These are phyloP conservation scores for Arachis monticola DNA, from an alignment of 331 rosid species.

Conservation along the genomic window DNA sequence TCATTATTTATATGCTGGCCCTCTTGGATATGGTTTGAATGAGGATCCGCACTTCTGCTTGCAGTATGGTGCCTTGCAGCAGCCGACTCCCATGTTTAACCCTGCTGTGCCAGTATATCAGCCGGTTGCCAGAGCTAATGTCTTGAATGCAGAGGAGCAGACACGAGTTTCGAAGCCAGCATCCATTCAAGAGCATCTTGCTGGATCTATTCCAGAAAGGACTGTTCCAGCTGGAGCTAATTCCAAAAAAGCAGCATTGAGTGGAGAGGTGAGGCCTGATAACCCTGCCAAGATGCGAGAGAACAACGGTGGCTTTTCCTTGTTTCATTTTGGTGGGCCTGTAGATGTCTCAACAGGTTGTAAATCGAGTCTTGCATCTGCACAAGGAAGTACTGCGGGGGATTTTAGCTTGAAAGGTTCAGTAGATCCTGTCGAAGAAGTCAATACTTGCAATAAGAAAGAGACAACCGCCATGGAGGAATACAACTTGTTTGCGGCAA, in stretches of 20 bases:
- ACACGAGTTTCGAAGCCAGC: slow-evolving; percentile 48
- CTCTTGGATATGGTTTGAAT: slow-evolving; percentile 84
- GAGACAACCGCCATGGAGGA: slow-evolving; percentile 79
- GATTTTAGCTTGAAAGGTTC: slow-evolving; percentile 50
- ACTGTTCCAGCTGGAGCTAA: slow-evolving; percentile 47
- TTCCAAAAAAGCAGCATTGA: slow-evolving; percentile 43
- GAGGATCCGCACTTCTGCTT: slow-evolving; percentile 76
- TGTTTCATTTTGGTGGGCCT: slow-evolving; percentile 96
- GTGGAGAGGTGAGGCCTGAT: slow-evolving; percentile 49
- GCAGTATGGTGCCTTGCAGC: slow-evolving; percentile 85
- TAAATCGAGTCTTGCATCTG: slow-evolving; percentile 50
- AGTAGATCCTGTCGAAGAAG: slow-evolving; percentile 56
- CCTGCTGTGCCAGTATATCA: slow-evolving; percentile 77
- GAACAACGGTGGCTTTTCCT: slow-evolving; percentile 67
- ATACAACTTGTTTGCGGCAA: slow-evolving; percentile 92
- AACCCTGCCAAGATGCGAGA: slow-evolving; percentile 51
- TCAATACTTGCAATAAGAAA: slow-evolving; percentile 62
- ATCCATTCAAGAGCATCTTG: slow-evolving; percentile 51
- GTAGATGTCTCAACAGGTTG: slow-evolving; percentile 70
- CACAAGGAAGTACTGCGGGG: slow-evolving; percentile 48
- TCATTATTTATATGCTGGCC: slow-evolving; percentile 70
- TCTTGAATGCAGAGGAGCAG: slow-evolving; percentile 55
- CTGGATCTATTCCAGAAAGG: slow-evolving; percentile 53
- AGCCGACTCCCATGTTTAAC: slow-evolving; percentile 62
- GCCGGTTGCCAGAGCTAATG: slow-evolving; percentile 57